Evolutionary conservation across 768 basidiomycete genomes (phyloP).

Genomic region (Pleurotus sapidus): DNA sequence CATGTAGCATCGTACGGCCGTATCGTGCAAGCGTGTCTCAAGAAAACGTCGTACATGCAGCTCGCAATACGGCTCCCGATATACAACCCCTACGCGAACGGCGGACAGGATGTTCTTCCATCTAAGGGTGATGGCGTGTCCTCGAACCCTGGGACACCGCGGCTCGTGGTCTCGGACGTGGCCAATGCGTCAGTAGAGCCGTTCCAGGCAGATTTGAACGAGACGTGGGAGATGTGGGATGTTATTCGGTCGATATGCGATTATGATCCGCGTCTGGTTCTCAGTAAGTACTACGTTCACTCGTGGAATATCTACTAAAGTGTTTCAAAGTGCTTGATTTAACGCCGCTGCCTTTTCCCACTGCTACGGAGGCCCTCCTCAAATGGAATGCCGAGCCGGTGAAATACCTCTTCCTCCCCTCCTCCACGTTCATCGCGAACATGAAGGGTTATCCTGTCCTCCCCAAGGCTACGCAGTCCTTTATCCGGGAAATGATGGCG

Average conservation of each 20-base stretch:
- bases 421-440: conserved; percentile 92
- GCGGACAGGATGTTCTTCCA: conserved; percentile 7
- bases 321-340: conserved; percentile 78
- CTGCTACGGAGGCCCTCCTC: conserved; percentile 67
- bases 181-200: conserved; percentile 27
- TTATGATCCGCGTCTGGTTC: conserved; percentile 69
- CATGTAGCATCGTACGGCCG: conserved; percentile 93
- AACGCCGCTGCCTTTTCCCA: conserved; percentile 75
- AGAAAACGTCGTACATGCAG: conserved; percentile 66
- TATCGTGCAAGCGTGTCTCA: conserved; percentile 77
- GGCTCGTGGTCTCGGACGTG: conserved; percentile 33
- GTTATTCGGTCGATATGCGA: conserved; percentile 87
- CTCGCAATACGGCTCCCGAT: conserved; percentile 83
- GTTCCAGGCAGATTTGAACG: conserved; percentile 58
- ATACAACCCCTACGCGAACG: conserved; percentile 57
- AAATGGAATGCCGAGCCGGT: conserved; percentile 95
- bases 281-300: conserved; percentile 48
- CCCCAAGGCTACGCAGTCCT: conserved; percentile 88
- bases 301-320: conserved; percentile 2
- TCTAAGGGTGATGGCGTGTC: conserved; percentile 10
- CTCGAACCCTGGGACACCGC: conserved; percentile 24
- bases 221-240: conserved; percentile 99
- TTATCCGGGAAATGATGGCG: conserved; percentile 88
- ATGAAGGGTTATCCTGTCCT: conserved; percentile 96
- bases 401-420: conserved; percentile 84